Base-by-base conservation (phyloP, 805 yeast species). In the Lachancea quebecensis region DNA sequence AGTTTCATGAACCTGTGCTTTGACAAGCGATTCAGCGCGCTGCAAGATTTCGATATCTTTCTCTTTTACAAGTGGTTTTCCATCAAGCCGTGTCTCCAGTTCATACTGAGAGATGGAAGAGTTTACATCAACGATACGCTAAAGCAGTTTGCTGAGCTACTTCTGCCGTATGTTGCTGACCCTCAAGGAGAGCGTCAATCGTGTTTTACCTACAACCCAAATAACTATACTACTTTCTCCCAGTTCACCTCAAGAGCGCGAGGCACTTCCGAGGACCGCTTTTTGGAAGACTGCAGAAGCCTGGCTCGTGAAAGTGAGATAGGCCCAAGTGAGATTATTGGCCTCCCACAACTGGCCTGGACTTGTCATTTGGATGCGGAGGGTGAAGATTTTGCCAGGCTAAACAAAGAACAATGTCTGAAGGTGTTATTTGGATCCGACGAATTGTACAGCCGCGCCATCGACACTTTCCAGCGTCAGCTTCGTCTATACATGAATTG, bases 81-180 rank as follows among this genome's bases (percentile, higher is more conserved):
- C 2, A 65, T 71, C 18, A 64, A 65, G 15, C 72, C 74, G 3
- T 67, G 66, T 28, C 51, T 73, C 6, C 75, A 70, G 49, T 64
- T 73, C 44, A 58, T 65, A 2, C 35, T 67, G 6, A 41, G 47
- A 1, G 65, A 55, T 42, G 53, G 51, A n/a, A 31, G 41, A 16
- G 55, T 56, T 50, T 47, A 44, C 15, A 47, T 57, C 27, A 51
- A 57, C 34, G 56, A 55, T 32, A 30, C 48, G 11, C 29, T 31
- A 2, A 39, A 39, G 18, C 46, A 51, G 9, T 53, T 50, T 27
- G 45, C 46, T 10, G 46, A 25, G 36, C n/a, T 54, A n/a, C 40
- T 54, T 14, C 34, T 58, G 17, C 57, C 62, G 16, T 58, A 54
- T 33, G 38, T 37, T n/a, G 42, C 37, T 5, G 17, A 38, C 5